Conservation (phyloP, 140 eudicot genomes). For the Ambrosia hybrid region DNA sequence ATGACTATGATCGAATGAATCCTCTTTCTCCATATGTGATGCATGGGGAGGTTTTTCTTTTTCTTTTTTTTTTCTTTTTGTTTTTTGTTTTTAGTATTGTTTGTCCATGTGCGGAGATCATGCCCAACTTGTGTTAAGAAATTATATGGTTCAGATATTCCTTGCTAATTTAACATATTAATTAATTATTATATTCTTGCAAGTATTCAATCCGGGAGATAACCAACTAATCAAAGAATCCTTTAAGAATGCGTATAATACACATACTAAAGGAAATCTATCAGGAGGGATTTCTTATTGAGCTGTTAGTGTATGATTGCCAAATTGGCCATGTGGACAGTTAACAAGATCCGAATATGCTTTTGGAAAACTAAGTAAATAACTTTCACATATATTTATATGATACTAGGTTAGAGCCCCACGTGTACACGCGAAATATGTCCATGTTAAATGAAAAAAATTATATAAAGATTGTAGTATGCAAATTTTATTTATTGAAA, state of each 20-base stretch:
- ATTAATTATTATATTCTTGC: background rate
- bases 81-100: background rate
- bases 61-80: background rate
- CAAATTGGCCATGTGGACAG: constrained; percentile 4
- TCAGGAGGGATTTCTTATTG: background rate
- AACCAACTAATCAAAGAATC: background rate
- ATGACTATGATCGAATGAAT: too few relatives aligned
- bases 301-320: background rate
- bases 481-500: too few relatives aligned
- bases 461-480: too few relatives aligned
- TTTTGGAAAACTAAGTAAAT: background rate
- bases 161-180: background rate
- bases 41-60: background rate
- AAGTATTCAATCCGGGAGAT: background rate
- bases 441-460: too few relatives aligned
- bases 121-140: constrained; percentile 16
- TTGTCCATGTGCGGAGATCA: constrained; percentile 16
- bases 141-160: background rate
- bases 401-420: too few relatives aligned
- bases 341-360: background rate
- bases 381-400: background rate
- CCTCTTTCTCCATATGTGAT: background rate
- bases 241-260: background rate
- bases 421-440: too few relatives aligned
- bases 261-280: background rate